Evolutionary conservation across 768 basidiomycete species (phyloP).

Genomic region (Chalciporus pseudorubinellus): DNA sequence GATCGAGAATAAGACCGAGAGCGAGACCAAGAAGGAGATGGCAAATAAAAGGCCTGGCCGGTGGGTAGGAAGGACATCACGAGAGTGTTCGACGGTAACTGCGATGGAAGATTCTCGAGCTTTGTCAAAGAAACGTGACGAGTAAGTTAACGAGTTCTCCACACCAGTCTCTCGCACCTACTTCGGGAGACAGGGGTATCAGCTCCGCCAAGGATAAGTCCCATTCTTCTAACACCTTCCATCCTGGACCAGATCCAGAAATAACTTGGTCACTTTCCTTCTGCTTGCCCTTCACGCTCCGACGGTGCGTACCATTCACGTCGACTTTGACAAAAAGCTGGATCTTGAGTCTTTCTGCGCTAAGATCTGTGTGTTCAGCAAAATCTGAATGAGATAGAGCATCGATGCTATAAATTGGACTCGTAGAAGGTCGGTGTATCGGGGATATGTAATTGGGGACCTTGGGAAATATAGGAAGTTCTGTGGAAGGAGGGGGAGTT

Average conservation of each 20-base stretch:
- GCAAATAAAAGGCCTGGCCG: conserved; percentile 58
- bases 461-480: conserved; percentile 12
- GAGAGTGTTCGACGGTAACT: conserved; percentile 72
- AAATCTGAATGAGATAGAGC: conserved; percentile 49
- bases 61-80: conserved; percentile 63
- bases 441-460: conserved; percentile 73
- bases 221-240: conserved; percentile 71
- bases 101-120: conserved; percentile 39
- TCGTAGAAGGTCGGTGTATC: conserved; percentile 79
- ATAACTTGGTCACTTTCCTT: conserved; percentile 28
- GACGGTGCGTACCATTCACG: background rate
- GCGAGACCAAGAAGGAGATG: conserved; percentile 32
- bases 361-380: conserved; percentile 52
- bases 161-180: conserved; percentile 35
- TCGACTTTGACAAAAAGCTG: conserved; percentile 57
- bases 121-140: conserved; percentile 15
- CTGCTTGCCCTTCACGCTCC: conserved; percentile 46
- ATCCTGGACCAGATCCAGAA: conserved; percentile 37
- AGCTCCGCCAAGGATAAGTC: conserved; percentile 58
- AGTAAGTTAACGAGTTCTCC: conserved; percentile 11
- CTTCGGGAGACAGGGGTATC: conserved; percentile 58
- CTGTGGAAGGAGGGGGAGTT: conserved; percentile 17
- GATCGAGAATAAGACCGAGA: conserved; percentile 36
- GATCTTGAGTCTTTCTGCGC: conserved; percentile 49
- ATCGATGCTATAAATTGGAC: conserved; percentile 72